These are phyloP conservation scores for Metschnikowia reukaufii DNA, from an alignment of 805 yeast species.

Conservation along the genomic window DNA sequence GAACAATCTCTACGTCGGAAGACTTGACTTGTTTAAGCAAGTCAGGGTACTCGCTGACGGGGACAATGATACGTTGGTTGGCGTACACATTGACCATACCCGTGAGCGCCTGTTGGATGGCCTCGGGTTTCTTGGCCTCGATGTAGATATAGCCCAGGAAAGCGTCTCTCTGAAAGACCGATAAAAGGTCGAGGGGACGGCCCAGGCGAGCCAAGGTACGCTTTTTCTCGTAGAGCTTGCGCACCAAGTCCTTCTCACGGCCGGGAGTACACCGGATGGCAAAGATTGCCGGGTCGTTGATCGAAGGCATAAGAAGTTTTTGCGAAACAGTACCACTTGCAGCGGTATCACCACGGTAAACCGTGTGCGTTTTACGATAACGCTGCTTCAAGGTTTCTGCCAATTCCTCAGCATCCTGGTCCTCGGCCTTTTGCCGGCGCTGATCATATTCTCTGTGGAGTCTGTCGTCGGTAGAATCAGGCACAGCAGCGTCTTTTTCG, in stretches of 20 bases:
- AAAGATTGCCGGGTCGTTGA: constrained; percentile 94
- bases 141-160: constrained; percentile 90
- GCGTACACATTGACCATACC: constrained; percentile 86
- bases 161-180: constrained; percentile 92
- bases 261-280: constrained; percentile 94
- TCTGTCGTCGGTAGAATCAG: constrained; percentile 53
- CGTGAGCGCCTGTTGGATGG: constrained; percentile 81
- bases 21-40: constrained; percentile 86
- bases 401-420: constrained; percentile 90
- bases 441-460: constrained; percentile 90
- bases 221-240: constrained; percentile 81
- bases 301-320: constrained; percentile 89
- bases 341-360: constrained; percentile 82
- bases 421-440: constrained; percentile 80
- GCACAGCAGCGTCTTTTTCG: constrained; percentile 48
- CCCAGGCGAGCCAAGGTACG: constrained; percentile 71
- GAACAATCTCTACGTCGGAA: constrained; percentile 81
- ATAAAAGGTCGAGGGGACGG: constrained; percentile 77
- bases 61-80: constrained; percentile 78
- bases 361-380: constrained; percentile 82
- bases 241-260: constrained; percentile 85
- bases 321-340: constrained; percentile 72
- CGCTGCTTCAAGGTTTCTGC: constrained; percentile 91
- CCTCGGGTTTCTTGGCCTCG: constrained; percentile 92
- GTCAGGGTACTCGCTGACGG: constrained; percentile 94